A percentile compares a stretch with the other conserved stretches of the same genome.
Conservation (phyloP, 306 rosid species). For the Spatholobus suberectus region DNA sequence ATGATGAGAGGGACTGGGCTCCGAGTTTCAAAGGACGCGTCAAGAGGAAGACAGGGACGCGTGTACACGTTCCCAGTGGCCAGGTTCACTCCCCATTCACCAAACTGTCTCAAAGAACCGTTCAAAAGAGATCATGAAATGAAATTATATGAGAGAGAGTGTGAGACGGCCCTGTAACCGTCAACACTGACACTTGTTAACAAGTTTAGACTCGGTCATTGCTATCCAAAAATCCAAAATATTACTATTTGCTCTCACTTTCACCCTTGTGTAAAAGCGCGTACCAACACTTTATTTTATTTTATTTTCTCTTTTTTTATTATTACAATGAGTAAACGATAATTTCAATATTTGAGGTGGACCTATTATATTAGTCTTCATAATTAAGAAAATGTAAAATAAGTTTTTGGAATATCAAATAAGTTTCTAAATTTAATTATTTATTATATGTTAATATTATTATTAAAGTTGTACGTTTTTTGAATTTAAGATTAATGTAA, state of each 20-base stretch:
- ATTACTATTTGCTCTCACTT: neutral
- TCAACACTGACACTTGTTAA: conserved; percentile 25
- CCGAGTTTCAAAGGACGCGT: conserved; percentile 52
- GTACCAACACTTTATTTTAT: neutral
- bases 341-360: too few relatives aligned
- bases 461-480: too few relatives aligned
- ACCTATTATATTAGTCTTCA: too few relatives aligned
- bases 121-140: conserved; percentile 36
- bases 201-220: conserved; percentile 32
- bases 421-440: too few relatives aligned
- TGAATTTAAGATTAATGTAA: too few relatives aligned
- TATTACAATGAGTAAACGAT: too few relatives aligned
- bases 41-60: conserved; percentile 45
- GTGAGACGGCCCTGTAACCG: conserved; percentile 16
- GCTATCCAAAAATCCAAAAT: neutral
- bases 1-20: conserved; percentile 14
- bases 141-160: neutral
- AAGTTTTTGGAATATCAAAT: too few relatives aligned
- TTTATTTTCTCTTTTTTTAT: neutral
- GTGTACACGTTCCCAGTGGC: conserved; percentile 37
- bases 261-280: conserved; percentile 21
- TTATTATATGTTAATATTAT: too few relatives aligned
- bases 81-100: conserved; percentile 32
- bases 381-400: too few relatives aligned
- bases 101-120: conserved; percentile 44